Percentiles rank a stretch among this genome's conserved stretches.
Evolutionary conservation across 1,139 yeast genomes (phyloP).

Genomic region (Ogataea hybrid): DNA sequence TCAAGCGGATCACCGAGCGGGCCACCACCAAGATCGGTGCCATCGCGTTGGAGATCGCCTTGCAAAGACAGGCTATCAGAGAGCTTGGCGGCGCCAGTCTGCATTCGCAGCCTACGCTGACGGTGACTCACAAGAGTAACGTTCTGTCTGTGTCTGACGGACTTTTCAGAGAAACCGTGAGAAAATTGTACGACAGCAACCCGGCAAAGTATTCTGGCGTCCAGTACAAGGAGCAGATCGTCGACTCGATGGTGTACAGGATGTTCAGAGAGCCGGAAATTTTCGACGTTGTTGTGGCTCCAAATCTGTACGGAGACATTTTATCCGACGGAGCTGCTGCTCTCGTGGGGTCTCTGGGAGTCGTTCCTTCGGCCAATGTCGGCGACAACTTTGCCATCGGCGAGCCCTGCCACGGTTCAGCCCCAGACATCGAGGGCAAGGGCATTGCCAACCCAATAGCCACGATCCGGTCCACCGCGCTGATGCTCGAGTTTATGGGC

Average conservation of each 20-base stretch:
- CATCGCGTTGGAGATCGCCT: conserved; percentile 89
- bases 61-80: conserved; percentile 83
- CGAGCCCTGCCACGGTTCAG: conserved; percentile 99
- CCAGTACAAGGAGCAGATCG: conserved; percentile 88
- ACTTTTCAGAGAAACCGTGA: conserved; percentile 89
- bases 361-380: conserved; percentile 97
- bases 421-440: conserved; percentile 96
- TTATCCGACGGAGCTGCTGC: conserved; percentile 99
- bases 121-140: conserved; percentile 95
- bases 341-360: conserved; percentile 95
- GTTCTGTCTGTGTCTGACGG: conserved; percentile 94
- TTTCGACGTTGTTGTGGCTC: conserved; percentile 97
- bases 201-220: conserved; percentile 54
- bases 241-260: conserved; percentile 98
- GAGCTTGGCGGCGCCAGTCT: conserved; percentile 55
- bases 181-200: conserved; percentile 69
- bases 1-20: conserved; percentile 87
- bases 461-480: conserved; percentile 94
- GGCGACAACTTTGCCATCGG: conserved; percentile 96
- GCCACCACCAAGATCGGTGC: conserved; percentile 87
- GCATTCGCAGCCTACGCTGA: conserved; percentile 65
- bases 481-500: conserved; percentile 97
- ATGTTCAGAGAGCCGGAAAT: conserved; percentile 97
- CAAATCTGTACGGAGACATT: conserved; percentile 96
- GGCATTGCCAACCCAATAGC: conserved; percentile 97